Evolutionary conservation across 2,329 filamentous ascomycete species (phyloP), one percentile per base, ranked within the genome.

Genomic region (Bipolaris victoriae): DNA sequence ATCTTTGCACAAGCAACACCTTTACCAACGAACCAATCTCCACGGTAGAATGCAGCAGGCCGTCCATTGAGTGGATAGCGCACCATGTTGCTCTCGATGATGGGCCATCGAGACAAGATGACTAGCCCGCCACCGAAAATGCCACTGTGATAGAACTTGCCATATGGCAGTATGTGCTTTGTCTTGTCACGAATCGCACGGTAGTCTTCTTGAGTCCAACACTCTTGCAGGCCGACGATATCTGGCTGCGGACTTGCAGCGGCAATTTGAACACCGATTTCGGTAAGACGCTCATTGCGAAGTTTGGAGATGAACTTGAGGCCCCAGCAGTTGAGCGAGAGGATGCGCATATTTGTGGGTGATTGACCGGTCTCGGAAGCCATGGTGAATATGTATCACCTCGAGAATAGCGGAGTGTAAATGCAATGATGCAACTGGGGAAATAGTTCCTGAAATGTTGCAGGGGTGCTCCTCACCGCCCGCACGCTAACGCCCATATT

Each of bases 301-400:
- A 90, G 85, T 64, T 88, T 88, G 49, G 93, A 88, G 70, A 98
- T 83, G 79, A 87, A 92, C 71, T 96, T 94, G 60, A 98, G 87
- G 49, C 95, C 95, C 94, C 95, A 98, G 86, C 92, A 97, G 79
- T 99, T 99, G 75, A 97, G 86, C 4, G 91, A 95, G 64, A 97
- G 80, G 66, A 98, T 83, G 71, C 90, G 89, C 73, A 98, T 83
- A 31, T 79, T 79, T 16, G 84, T 75, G 6, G 86, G 64, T 71
- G 75, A 66, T 6, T 54, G 56, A 2, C 18, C 39, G 18, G 52
- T 15, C 11, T 65, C 56, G 10, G 65, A 64, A 48, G 62, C 49
- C 71, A 74, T 76, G 50, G 47, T 43, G 57, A 5, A 39, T 20
- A 46, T 46, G 2, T 37, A 37, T 16, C n/a, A n/a, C 46, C 35